Evolutionary conservation across 805 yeast species (phyloP).

Genomic region (Cyberlindnera bimundalis): DNA sequence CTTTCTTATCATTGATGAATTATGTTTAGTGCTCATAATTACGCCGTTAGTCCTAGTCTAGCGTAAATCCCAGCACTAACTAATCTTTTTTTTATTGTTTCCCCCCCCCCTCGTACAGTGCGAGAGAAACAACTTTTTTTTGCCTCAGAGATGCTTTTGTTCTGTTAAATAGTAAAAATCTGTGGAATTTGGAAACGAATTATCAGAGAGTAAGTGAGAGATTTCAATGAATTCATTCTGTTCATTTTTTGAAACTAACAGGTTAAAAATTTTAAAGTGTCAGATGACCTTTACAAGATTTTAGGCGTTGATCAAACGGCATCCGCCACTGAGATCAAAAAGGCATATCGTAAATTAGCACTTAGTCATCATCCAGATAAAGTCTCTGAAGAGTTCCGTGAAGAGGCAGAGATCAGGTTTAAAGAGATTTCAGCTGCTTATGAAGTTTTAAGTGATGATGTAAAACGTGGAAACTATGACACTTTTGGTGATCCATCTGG

Average conservation of each 20-base stretch:
- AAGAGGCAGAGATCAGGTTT: slow-evolving; percentile 70
- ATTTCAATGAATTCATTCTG: too few species aligned
- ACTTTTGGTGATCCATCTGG: slow-evolving; percentile 45
- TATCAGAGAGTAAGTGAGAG: background rate
- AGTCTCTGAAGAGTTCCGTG: slow-evolving; percentile 62
- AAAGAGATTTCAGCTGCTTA: slow-evolving; percentile 86
- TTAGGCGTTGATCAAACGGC: slow-evolving; percentile 70
- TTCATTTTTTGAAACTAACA: too few species aligned
- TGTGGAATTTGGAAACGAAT: too few species aligned
- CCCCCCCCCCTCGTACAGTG: too few species aligned
- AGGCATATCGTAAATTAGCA: slow-evolving; percentile 84
- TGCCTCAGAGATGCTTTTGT: too few species aligned
- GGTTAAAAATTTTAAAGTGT: slow-evolving; percentile 8
- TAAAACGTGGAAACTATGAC: slow-evolving; percentile 56
- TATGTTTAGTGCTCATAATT: background rate
- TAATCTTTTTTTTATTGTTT: slow-evolving; percentile 2
- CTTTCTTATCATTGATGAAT: too few species aligned
- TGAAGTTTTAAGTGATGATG: slow-evolving; percentile 73
- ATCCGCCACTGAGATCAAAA: slow-evolving; percentile 66
- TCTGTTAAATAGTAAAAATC: too few species aligned
- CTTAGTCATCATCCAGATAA: slow-evolving; percentile 88
- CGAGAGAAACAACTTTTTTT: too few species aligned
- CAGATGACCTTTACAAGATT: slow-evolving; percentile 48
- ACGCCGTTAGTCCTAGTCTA: background rate
- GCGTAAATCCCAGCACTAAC: slow-evolving; percentile 14